Evolutionary conservation across 2,329 filamentous ascomycete genomes (phyloP).

Genomic region (Elsinoe arachidis): DNA sequence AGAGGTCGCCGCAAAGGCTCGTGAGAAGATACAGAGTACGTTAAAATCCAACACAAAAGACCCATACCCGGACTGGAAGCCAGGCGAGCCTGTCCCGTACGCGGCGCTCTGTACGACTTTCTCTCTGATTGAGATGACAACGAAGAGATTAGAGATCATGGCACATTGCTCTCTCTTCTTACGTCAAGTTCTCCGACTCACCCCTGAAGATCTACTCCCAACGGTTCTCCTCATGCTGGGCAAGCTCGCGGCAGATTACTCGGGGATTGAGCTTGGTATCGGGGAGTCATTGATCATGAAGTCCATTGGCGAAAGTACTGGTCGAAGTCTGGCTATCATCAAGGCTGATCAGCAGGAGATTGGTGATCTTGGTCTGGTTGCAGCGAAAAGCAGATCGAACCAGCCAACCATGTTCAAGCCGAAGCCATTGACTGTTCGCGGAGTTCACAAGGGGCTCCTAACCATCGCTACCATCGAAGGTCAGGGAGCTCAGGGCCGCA

Average conservation of each 20-base stretch:
- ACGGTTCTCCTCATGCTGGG: conserved; percentile 95
- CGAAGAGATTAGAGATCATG: conserved; percentile 79
- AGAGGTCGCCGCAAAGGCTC: conserved; percentile 62
- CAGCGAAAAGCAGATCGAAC: conserved; percentile 88
- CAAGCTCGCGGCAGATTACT: conserved; percentile 92
- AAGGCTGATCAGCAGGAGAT: conserved; percentile 95
- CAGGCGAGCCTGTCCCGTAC: conserved; percentile 83
- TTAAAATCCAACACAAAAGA: conserved; percentile 62
- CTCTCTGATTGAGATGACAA: conserved; percentile 88
- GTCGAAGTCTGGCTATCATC: conserved; percentile 77
- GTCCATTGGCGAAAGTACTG: conserved; percentile 88
- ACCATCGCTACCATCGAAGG: conserved; percentile 79
- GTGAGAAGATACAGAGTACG: conserved; percentile 71
- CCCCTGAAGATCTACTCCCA: conserved; percentile 75
- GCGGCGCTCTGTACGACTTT: conserved; percentile 91
- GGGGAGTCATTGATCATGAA: conserved; percentile 99
- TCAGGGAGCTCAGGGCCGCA: conserved; percentile 78
- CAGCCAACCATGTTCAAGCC: conserved; percentile 99
- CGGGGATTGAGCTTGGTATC: conserved; percentile 94
- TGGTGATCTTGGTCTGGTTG: conserved; percentile 87
- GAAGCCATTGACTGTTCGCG: conserved; percentile 76
- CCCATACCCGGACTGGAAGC: conserved; percentile 91
- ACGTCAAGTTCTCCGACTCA: conserved; percentile 85
- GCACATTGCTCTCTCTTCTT: conserved; percentile 86
- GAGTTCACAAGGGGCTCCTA: conserved; percentile 81